These are phyloP conservation scores for Raffaelea albimanens DNA, from an alignment of 2,329 filamentous ascomycete genomes.

Conservation along the genomic window DNA sequence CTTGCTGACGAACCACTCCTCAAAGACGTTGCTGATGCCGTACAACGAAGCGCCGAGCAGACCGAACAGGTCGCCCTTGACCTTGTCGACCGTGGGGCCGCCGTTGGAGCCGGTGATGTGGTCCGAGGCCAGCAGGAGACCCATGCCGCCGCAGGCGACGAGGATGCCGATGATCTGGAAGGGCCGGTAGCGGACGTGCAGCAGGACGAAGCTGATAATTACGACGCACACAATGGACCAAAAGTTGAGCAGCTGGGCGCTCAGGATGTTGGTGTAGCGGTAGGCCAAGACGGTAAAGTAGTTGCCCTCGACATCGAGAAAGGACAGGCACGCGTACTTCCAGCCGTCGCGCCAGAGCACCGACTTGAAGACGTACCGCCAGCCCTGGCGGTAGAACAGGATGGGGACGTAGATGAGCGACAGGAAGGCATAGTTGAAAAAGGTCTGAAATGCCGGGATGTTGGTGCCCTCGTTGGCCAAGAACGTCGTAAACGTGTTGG, in stretches of 20 bases:
- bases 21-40: slow-evolving; percentile 80
- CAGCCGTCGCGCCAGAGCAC: slow-evolving; percentile 66
- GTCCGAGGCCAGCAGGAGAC: slow-evolving; percentile 77
- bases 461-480: slow-evolving; percentile 58
- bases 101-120: slow-evolving; percentile 70
- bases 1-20: slow-evolving; percentile 88
- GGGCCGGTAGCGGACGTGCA: slow-evolving; percentile 81
- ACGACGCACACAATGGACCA: slow-evolving; percentile 96
- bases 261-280: slow-evolving; percentile 82
- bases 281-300: slow-evolving; percentile 97
- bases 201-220: slow-evolving; percentile 67
- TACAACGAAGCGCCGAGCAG: slow-evolving; percentile 85
- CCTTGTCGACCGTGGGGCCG: slow-evolving; percentile 55
- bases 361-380: slow-evolving; percentile 52
- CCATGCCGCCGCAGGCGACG: slow-evolving; percentile 83
- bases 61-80: slow-evolving; percentile 91
- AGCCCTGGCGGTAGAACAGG: slow-evolving; percentile 71
- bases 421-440: slow-evolving; percentile 89
- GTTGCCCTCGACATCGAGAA: slow-evolving; percentile 92
- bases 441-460: slow-evolving; percentile 89
- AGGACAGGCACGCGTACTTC: slow-evolving; percentile 88
- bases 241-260: slow-evolving; percentile 93
- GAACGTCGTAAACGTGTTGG: slow-evolving; percentile 81
- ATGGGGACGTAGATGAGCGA: slow-evolving; percentile 72
- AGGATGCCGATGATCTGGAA: slow-evolving; percentile 81